Evolutionary conservation across 208 protist species (phyloP).

Genomic region (Histomonas meleagridis): DNA sequence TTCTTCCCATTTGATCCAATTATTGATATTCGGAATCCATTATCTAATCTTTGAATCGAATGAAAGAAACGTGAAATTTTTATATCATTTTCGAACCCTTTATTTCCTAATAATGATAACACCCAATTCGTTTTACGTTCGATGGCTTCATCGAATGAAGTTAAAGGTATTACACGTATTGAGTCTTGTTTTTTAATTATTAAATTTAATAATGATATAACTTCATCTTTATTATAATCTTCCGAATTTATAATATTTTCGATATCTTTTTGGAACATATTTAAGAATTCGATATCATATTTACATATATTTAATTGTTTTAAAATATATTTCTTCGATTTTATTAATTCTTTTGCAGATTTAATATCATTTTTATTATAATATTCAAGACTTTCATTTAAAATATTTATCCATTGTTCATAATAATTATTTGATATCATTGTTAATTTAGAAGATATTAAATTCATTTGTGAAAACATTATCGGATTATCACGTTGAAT

Average conservation of each 20-base stretch:
- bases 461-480: background rate
- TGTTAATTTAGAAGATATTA: background rate
- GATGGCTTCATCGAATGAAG: background rate
- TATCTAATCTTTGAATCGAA: background rate
- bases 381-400: background rate
- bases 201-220: background rate
- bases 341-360: background rate
- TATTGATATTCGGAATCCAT: background rate
- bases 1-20: slow-evolving; percentile 2
- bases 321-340: background rate
- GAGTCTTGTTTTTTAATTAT: background rate
- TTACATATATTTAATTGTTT: background rate
- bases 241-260: background rate
- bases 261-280: background rate
- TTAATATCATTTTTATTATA: background rate
- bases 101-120: background rate
- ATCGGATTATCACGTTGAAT: background rate
- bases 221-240: background rate
- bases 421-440: background rate
- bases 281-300: background rate
- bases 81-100: background rate
- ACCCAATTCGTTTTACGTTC: background rate
- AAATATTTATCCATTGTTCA: background rate
- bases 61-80: background rate
- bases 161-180: background rate